Base-by-base conservation (phyloP, 1,139 yeast genomes). In the Eremothecium gossypii region DNA sequence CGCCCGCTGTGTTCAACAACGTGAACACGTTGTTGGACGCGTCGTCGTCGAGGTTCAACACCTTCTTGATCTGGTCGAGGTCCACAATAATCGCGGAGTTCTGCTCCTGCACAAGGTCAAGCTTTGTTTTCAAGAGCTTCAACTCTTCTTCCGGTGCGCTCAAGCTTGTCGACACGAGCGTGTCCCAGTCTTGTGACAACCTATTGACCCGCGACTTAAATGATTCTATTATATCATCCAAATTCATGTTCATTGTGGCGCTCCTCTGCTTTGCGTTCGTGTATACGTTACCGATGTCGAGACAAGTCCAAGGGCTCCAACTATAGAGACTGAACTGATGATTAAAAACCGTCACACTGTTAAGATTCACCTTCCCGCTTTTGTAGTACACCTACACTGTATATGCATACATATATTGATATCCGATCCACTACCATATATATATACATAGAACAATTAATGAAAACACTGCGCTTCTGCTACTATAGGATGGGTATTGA, bases 1-100 rank as follows among this genome's bases (percentile, higher is more conserved):
- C 47, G 8, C 45, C 38, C 7, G 41, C 36, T 2, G 43, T 42
- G 27, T 43, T 40, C 28, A 42, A 35, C 11, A 40, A 36, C 27
- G 45, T 42, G 33, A 47, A 48, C 4, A 45, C 41, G 30, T 47
- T 47, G 33, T 45, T 46, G 7, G 47, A 41, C 4, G 43, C 33
- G 14, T 40, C 43, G 20, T 40, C 43, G 12, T 40, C 43, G 30
- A 42, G 29, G 31, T 37, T 42, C 20, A 43, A 43, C 17, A 43
- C 44, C 32, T 44, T 47, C 39, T 50, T 50, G 29, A 51, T 45
- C 14, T 44, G 46, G 12, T 47, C 43, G 27, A 51, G 32, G 29
- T 51, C 54, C n/a, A 51, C 45, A 23, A 51, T 46, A n/a, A 51
- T 50, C 6, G 47, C 47, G 8, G 52, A 46, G 39, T 51, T 49